Base-by-base conservation (phyloP, 371 early-diverging fungal genomes). In the Coemansia sp. region DNA sequence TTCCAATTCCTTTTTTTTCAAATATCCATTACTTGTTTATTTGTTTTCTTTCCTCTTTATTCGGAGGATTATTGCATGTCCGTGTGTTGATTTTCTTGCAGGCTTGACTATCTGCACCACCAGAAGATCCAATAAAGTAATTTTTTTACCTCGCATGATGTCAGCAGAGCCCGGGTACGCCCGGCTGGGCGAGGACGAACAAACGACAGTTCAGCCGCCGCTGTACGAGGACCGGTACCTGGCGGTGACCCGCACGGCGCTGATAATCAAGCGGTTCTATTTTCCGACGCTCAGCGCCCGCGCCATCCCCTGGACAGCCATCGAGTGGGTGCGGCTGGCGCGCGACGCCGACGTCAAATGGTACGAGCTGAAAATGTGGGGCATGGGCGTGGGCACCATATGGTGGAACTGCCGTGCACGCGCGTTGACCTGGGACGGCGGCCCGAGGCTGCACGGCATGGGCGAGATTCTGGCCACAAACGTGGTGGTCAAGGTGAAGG, bases 371-470 rank as follows among this genome's bases (percentile, higher is more conserved):
- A 59, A 64, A 30, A 20, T 9, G 16, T 63, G 65, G 59, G 69
- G 69, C 3, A 55, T 39, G 16, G 45, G 51, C 41, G 13, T 52
- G 2, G 32, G 60, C 45, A 26, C 43, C 14, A 48, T 69, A 31
- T 69, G 69, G 60, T 69, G 69, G 69, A 63, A 57, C 38, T 55
- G 51, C 41, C 51, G 42, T 20, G 3, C 38, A 10, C 55, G 65
- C 1, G 5, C 48, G 2, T n/a, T 69, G 39, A 51, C 32, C 30
- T 35, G 40, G 13, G 34, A 34, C 20, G 1, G 38, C 4, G 26
- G 52, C 42, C 43, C 58, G 8, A 34, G 32, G 20, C 0, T 68
- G 11, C 48, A 58, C 31, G 10, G 32, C 9, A 35, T 64, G 38
- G 49, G 41, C 10, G 35, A 59, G 3, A 56, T 64, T 13, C 57